phyloP scores from a whole-genome alignment of 495 filamentous ascomycete species.

The Chaetomium tenue region DNA sequence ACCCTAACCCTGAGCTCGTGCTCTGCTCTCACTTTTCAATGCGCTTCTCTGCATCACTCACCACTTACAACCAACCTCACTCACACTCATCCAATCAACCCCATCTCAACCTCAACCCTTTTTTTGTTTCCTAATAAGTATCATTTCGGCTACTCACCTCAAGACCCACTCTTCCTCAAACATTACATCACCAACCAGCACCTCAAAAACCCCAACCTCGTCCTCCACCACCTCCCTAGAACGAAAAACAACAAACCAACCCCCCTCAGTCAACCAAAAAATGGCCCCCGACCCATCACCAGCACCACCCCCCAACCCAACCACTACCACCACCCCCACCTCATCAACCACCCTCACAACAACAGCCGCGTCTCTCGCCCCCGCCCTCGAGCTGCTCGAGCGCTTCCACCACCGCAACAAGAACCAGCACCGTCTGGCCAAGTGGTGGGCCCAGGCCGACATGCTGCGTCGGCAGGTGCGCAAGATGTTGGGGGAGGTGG shows the following conservation, averaged over 20 bases:
- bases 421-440: slow-evolving; percentile 70
- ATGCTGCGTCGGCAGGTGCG: slow-evolving; percentile 61
- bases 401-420: slow-evolving; percentile 74
- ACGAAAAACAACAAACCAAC: not conserved
- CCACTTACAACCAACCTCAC: slow-evolving; percentile 2
- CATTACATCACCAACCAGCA: too few species aligned
- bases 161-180: not conserved
- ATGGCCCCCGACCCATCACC: not conserved
- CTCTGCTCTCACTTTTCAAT: not conserved
- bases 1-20: not conserved
- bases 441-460: slow-evolving; percentile 72
- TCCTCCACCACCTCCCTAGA: too few species aligned
- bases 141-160: not conserved
- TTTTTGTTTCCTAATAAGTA: too few species aligned
- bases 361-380: slow-evolving; percentile 21
- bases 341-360: slow-evolving; percentile 1
- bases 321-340: not conserved
- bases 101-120: not conserved
- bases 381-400: slow-evolving; percentile 50
- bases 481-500: slow-evolving; percentile 50
- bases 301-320: not conserved
- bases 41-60: not conserved
- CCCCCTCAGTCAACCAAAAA: not conserved
- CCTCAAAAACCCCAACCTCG: too few species aligned
- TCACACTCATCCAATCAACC: not conserved